These are phyloP conservation scores for Fusarium sarcochroum DNA, from an alignment of 2,329 filamentous ascomycete species.

Conservation along the genomic window DNA sequence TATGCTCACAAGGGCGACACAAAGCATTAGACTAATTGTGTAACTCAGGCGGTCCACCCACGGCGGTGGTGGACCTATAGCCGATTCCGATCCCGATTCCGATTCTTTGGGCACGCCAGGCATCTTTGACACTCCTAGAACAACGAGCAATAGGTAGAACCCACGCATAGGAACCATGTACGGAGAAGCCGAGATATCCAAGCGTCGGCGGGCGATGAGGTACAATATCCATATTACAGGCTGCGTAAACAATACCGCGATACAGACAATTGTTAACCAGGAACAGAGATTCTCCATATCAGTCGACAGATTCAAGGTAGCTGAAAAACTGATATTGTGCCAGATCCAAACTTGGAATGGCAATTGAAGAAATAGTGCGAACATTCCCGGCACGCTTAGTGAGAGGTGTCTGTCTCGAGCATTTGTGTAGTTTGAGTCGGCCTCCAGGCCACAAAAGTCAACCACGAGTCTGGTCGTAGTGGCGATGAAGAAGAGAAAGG, in stretches of 20 bases:
- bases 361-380: not conserved
- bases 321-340: not conserved
- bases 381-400: accelerated
- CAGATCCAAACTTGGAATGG: constrained; percentile 22
- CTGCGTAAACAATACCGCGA: not conserved
- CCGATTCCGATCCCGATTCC: not conserved
- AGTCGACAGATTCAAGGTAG: accelerated
- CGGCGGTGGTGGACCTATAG: not conserved
- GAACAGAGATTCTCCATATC: not conserved
- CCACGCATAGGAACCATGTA: not conserved
- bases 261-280: accelerated
- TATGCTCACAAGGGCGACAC: not conserved
- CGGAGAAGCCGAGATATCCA: not conserved
- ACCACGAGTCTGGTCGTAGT: constrained; percentile 2
- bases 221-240: not conserved
- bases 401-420: accelerated
- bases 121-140: not conserved
- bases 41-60: not conserved
- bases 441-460: constrained; percentile 7
- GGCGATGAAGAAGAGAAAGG: constrained; percentile 3
- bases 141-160: accelerated
- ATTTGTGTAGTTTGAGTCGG: not conserved
- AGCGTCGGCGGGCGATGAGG: not conserved
- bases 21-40: not conserved
- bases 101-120: not conserved